Evolutionary conservation across 2,329 filamentous ascomycete species (phyloP), one percentile per base, ranked within the genome.

Genomic region (Ascochyta viciae-villosae): DNA sequence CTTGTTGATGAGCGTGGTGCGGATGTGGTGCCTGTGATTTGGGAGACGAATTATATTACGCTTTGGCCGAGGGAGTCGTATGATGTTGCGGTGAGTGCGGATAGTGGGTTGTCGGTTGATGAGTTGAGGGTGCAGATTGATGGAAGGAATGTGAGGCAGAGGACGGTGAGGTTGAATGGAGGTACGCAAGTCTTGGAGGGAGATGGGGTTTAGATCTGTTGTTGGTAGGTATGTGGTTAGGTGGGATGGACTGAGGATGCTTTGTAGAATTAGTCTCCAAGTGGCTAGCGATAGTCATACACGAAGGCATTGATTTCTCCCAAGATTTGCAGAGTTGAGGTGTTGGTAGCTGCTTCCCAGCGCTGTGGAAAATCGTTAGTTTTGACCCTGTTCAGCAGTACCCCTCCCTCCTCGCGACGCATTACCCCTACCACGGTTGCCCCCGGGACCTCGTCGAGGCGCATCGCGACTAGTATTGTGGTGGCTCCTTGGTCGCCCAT

Each of bases 21-120:
- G 0, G 83, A 85, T 46, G 75, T 86, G 0, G 60, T 79, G 4
- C 83, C 85, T 0, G 78, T 85, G 0, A 74, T 76, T 19, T 88
- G 86, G 85, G 82, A 81, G 0, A 85, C 88, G 58, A 88, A 88
- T 57, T 88, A 88, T 57, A 74, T 88, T 12, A 87, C 85, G 1
- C 70, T 88, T 9, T 87, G 82, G 78, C 84, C 85, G 0, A 70
- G 74, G 1, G 86, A 88, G 74, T 41, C 29, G 6, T 51, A 51
- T 24, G 47, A 51, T 29, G n/a, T 56, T 16, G 53, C 47, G 9
- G 53, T 56, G 10, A 42, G 37, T n/a, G 50, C 37, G 9, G 37
- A 12, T 6, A 12, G 42, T 8, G 41, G 15, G 5, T 29, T 12
- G 16, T 19, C 24, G 1, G 26, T 45, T 13, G 45, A 40, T 23